Evolutionary conservation across 352 stramenopile genomes (phyloP), one percentile per base, ranked within the genome.

Genomic region (Blastocystis sp.): DNA sequence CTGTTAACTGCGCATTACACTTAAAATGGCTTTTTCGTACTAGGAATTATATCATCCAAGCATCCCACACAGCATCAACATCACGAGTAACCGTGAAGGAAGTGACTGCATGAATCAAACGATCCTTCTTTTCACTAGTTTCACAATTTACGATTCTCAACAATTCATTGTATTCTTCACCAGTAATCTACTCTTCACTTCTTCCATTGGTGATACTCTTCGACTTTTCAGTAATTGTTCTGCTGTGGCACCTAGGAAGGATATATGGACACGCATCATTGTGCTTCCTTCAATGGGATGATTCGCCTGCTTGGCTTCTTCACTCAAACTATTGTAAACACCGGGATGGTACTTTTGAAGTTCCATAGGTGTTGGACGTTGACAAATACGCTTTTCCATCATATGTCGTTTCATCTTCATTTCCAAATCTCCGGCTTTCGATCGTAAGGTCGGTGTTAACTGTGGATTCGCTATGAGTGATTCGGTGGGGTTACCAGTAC

Each of bases 331-430:
- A 22, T 42, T n/a, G 44, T 78, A 78, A 30, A 78, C 66, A 22
- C 66, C 66, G 5, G 66, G 66, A 78, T 78, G 66, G 1, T 57
- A 24, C 66, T 30, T 22, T 19, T 51, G 66, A n/a, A 78, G 37
- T 51, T 78, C 66, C 5, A 9, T 30, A n/a, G 66, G 66, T 22
- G 66, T 56, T 19, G 66, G 66, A 48, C 66, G 66, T 37, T 78
- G 66, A n/a, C 13, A 58, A 48, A 78, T 35, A 17, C 66, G 17
- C 66, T 78, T 42, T 51, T 78, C 66, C 66, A 78, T 78, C 66
- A 78, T 78, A 19, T 78, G n/a, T 24, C 44, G 37, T 51, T 57
- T 78, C 66, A 78, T 78, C 17, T 78, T 78, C 66, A 78, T 78
- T 30, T 78, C 66, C 7, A 78, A 51, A 33, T 51, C 66, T 22